A percentile compares a stretch with the other conserved stretches of the same genome.
These are phyloP conservation scores for Peronospora tabacina DNA, from an alignment of 352 stramenopile genomes.

Conservation along the genomic window DNA sequence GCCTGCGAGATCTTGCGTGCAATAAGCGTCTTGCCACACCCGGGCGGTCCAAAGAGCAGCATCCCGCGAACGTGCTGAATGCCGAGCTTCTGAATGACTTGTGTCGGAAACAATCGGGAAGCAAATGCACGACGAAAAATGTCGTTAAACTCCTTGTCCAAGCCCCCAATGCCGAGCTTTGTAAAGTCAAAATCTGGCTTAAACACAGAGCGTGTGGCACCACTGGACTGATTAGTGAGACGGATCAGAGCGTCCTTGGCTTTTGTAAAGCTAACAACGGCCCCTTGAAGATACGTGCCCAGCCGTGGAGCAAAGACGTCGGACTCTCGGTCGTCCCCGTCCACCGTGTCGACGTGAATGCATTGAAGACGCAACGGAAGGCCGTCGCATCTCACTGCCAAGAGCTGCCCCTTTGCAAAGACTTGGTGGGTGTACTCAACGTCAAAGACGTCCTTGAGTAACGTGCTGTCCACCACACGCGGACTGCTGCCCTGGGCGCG, in stretches of 20 bases:
- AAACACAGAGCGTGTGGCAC: slow-evolving; percentile 85
- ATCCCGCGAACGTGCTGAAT: slow-evolving; percentile 98
- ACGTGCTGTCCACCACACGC: slow-evolving; percentile 61
- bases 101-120: slow-evolving; percentile 93
- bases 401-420: slow-evolving; percentile 65
- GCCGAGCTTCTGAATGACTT: slow-evolving; percentile 95
- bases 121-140: slow-evolving; percentile 99
- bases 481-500: slow-evolving; percentile 50
- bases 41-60: slow-evolving; percentile 80
- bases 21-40: slow-evolving; percentile 96
- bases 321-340: slow-evolving; percentile 26
- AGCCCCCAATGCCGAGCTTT: slow-evolving; percentile 97
- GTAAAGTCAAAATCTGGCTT: slow-evolving; percentile 97
- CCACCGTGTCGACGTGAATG: slow-evolving; percentile 44
- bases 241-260: slow-evolving; percentile 64
- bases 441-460: slow-evolving; percentile 66
- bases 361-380: slow-evolving; percentile 67
- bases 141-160: slow-evolving; percentile 98
- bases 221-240: slow-evolving; percentile 71
- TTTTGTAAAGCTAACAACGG: slow-evolving; percentile 76
- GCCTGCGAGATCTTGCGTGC: slow-evolving; percentile 93
- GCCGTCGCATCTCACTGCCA: slow-evolving; percentile 54
- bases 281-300: slow-evolving; percentile 51
- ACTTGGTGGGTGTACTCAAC: slow-evolving; percentile 62
- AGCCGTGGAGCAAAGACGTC: slow-evolving; percentile 29